Percentiles rank a stretch among this genome's conserved stretches.
Evolutionary conservation across 192 early-diverging fungal species (phyloP).

Genomic region (Rhizoclosmatium sp.): DNA sequence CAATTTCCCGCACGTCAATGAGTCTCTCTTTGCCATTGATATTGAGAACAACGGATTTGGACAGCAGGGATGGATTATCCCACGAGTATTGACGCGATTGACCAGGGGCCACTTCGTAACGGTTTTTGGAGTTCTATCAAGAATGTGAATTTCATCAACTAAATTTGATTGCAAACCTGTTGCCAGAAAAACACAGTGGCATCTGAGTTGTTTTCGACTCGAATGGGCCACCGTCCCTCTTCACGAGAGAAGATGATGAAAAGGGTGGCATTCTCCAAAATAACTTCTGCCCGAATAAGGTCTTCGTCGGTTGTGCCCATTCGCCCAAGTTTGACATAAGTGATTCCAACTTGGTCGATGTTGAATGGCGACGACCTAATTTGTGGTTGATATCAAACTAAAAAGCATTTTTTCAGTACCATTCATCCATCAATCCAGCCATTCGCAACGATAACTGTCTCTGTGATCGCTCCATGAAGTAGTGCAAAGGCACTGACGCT

Average conservation of each 20-base stretch:
- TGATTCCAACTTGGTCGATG: slow-evolving; percentile 86
- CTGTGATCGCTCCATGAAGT: slow-evolving; percentile 64
- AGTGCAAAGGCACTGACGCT: slow-evolving; percentile 71
- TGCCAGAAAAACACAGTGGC: slow-evolving; percentile 83
- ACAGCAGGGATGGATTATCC: slow-evolving; percentile 81
- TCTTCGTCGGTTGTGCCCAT: slow-evolving; percentile 66
- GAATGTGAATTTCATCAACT: neutral
- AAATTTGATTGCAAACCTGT: slow-evolving; percentile 54
- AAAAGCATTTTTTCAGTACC: slow-evolving; percentile 55
- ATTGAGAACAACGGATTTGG: slow-evolving; percentile 78
- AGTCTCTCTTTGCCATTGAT: slow-evolving; percentile 79
- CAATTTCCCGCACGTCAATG: slow-evolving; percentile 90
- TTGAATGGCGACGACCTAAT: slow-evolving; percentile 71
- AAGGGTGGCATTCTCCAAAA: slow-evolving; percentile 90
- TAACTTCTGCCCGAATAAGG: slow-evolving; percentile 80
- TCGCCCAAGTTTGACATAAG: slow-evolving; percentile 78
- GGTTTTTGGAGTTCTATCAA: slow-evolving; percentile 45
- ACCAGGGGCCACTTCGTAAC: slow-evolving; percentile 61
- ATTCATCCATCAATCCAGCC: slow-evolving; percentile 70
- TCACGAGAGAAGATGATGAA: slow-evolving; percentile 85
- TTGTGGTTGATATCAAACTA: neutral
- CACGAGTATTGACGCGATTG: slow-evolving; percentile 83
- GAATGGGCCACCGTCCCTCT: slow-evolving; percentile 87
- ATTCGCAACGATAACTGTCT: slow-evolving; percentile 74
- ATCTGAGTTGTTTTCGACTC: slow-evolving; percentile 79